Conservation (phyloP, 306 rosid species). For the Casuarina cunninghamiana region DNA sequence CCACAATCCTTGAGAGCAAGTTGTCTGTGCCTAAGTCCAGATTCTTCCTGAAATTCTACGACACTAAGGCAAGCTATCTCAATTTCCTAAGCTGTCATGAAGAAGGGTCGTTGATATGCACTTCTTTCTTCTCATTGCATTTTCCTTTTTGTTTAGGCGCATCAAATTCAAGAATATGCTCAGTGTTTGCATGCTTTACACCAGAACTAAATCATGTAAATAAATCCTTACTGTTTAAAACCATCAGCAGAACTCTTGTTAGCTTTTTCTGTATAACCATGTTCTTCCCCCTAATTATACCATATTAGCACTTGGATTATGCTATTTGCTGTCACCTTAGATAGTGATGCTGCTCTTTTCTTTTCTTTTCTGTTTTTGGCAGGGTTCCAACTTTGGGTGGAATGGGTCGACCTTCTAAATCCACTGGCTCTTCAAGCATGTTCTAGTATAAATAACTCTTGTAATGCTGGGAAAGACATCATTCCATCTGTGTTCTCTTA, state of each 20-base stretch:
- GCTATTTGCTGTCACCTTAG: slow-evolving; percentile 9
- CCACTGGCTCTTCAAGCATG: slow-evolving; percentile 10
- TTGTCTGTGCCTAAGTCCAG: slow-evolving; percentile 84
- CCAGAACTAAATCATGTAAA: slow-evolving; percentile 90
- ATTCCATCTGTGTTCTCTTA: too few relatives aligned
- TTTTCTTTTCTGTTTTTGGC: slow-evolving; percentile 28
- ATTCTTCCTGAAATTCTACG: slow-evolving; percentile 80
- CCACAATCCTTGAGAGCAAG: slow-evolving; percentile 77
- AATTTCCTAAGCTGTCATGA: slow-evolving; percentile 21
- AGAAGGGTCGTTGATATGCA: slow-evolving; percentile 35
- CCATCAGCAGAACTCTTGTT: slow-evolving; percentile 28
- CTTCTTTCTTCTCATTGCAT: slow-evolving; percentile 60
- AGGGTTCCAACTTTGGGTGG: slow-evolving; percentile 95
- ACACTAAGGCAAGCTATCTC: slow-evolving; percentile 73
- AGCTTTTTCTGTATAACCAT: neutral
- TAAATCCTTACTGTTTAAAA: slow-evolving; percentile 44
- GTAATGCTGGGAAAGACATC: too few relatives aligned
- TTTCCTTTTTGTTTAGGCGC: slow-evolving; percentile 74
- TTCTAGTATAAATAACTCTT: too few relatives aligned
- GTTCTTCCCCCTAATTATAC: neutral
- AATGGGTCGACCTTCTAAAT: slow-evolving; percentile 79
- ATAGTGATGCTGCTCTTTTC: slow-evolving; percentile 31
- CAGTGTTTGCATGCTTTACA: slow-evolving; percentile 90
- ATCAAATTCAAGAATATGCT: slow-evolving; percentile 79
- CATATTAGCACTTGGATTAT: slow-evolving; percentile 9